Evolutionary conservation across 1,284 basidiomycete species (phyloP).

Genomic region (Leccinum angustisporum): DNA sequence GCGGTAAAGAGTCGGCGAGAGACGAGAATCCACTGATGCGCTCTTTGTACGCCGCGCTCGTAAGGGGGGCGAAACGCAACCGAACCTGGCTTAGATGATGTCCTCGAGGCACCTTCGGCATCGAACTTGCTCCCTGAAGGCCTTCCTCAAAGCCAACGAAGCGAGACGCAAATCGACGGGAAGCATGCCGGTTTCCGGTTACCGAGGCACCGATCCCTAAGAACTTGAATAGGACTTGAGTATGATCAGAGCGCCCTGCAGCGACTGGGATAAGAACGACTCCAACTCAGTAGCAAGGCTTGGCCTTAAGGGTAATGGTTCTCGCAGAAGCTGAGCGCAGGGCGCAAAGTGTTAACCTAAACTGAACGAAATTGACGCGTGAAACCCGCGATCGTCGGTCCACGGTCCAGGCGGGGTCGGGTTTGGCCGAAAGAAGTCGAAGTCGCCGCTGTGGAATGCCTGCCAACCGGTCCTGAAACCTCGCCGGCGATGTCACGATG

Average conservation of each 20-base stretch:
- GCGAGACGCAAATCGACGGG: not conserved
- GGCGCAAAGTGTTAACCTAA: not conserved
- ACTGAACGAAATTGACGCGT: not conserved
- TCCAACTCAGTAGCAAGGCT: not conserved
- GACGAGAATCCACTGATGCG: not conserved
- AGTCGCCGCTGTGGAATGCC: not conserved
- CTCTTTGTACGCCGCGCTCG: not conserved
- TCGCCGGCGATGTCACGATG: not conserved
- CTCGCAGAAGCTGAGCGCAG: not conserved
- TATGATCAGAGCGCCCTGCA: not conserved
- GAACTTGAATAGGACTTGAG: not conserved
- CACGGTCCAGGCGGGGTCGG: not conserved
- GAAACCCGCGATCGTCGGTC: not conserved
- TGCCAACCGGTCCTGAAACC: too few species aligned
- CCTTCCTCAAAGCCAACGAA: not conserved
- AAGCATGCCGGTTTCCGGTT: not conserved
- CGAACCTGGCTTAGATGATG: not conserved
- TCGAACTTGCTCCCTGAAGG: not conserved
- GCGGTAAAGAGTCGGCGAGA: not conserved
- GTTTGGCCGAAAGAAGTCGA: not conserved
- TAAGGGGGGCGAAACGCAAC: not conserved
- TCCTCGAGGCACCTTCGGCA: not conserved
- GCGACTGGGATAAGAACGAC: not conserved
- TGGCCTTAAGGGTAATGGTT: not conserved
- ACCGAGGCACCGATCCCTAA: not conserved